A percentile compares a stretch with the other conserved stretches of the same genome.
phyloP scores from a whole-genome alignment of 139 green algal species.

The Pseudopediastrum boryanum region DNA sequence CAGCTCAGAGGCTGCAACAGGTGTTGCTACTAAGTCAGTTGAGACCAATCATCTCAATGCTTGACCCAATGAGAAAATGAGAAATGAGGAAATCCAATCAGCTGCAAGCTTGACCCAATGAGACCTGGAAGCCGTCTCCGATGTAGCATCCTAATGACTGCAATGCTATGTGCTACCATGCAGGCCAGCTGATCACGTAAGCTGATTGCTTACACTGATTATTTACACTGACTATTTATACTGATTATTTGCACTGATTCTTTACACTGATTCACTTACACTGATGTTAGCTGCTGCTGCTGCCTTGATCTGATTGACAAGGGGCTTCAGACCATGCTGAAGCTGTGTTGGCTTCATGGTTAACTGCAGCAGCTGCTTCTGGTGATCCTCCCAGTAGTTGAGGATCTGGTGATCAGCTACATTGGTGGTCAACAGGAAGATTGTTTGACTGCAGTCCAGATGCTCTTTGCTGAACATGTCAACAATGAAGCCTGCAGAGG shows the following conservation, averaged over 20 bases:
- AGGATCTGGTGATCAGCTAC: conserved; percentile 1
- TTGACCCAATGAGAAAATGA: no score
- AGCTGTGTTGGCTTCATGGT: background rate
- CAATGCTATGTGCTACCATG: no score
- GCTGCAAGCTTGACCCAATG: no score
- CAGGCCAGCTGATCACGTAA: no score
- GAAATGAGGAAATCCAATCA: no score
- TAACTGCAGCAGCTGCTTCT: background rate
- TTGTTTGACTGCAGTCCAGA: background rate
- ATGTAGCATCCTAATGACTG: no score
- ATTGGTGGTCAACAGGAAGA: conserved; percentile 17
- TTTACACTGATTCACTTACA: background rate
- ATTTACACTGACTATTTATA: no score
- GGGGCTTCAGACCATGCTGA: background rate
- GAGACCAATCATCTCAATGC: background rate
- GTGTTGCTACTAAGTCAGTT: background rate
- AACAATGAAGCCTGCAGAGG: background rate
- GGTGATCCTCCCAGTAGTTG: conserved; percentile 1
- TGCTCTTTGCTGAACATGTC: background rate
- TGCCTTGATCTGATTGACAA: background rate
- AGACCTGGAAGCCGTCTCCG: no score
- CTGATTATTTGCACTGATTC: no score
- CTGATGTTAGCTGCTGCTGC: background rate
- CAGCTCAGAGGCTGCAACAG: background rate
- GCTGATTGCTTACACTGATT: no score